Base-by-base conservation (phyloP, 75 land plant species). In the Pseudotsuga menziesii region DNA sequence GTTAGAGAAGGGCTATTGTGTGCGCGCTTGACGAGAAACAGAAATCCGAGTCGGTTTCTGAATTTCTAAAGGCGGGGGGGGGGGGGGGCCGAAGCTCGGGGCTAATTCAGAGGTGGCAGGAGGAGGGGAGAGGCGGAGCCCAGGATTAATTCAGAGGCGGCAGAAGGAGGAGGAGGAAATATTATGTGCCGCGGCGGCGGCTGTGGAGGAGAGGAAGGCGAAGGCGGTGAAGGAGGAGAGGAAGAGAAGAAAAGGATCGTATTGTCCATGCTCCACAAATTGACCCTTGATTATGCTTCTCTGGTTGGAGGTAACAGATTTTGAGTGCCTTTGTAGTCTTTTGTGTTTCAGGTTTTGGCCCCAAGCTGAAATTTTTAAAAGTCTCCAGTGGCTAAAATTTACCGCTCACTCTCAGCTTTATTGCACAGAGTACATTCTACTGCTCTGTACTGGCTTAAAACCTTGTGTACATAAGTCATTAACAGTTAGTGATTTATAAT, bases 221-320 rank as follows among this genome's bases (percentile, higher is more conserved):
- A 76, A 8, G 75, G 39, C 15, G 85, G 78, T 9, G 84, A 54
- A 23, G 84, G 76, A 8, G 44, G 57, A 12, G 80, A 23, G 41
- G n/a, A n/a, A n/a, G n/a, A 74, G 57, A 57, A 75, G 63, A 72
- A 67, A 59, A 82, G 67, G 79, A 81, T 44, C 36, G 87, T 66
- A 56, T 76, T 95, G 86, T 85, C 92, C 1, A 83, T 90, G 91
- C 93, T 96, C 12, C 98, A 95, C 83, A 95, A 95, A 44, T 64
- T 95, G 35, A 95, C 98, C 4, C 83, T 95, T 14, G 98, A 82
- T 2, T 95, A 95, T 83, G 98, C 98, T 35, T 85, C 80, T 35
- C 89, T 95, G 20, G 89, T 95, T 29, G 98, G 92, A 85, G 86
- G 96, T 91, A 77, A 23, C 63, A 76, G 1, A 62, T 32, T 32